Evolutionary conservation across 2,329 filamentous ascomycete genomes (phyloP), one percentile per base, ranked within the genome.

Genomic region (Knufia fluminis): DNA sequence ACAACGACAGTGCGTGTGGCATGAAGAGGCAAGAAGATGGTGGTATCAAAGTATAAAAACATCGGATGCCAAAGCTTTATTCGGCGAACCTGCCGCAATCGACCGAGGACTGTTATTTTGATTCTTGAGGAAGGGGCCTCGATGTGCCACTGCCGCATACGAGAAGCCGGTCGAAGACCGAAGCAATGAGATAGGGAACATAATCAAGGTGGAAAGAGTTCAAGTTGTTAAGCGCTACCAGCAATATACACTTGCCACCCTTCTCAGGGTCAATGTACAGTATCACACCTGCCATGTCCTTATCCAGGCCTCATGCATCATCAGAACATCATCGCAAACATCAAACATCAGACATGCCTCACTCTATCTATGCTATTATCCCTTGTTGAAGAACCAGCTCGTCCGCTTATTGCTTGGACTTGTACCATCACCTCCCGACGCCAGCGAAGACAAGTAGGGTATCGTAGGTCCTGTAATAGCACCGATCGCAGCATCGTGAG

Each of bases 391-490:
- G 60, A 74, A 73, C 71, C 71, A 74, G 61, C 69, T 73, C 50
- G 75, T 87, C 45, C 75, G 79, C 52, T 83, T 89, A 60, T 75
- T 78, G 1, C 73, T 74, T 62, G 73, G 40, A 76, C 75, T 7
- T 70, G 38, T 23, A 83, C 22, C 71, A 83, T 10, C 79, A 80
- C 3, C 75, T 80, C 85, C 81, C 58, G 84, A 86, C 65, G 84
- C 83, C 52, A 85, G 71, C 24, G 62, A 64, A 31, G 67, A 65
- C 17, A 64, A 49, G 19, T 60, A 54, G 1, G 60, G 60, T 14
- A 67, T 61, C 46, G 61, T 54, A 26, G 66, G 64, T 46, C 63
- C 64, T 54, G 65, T 66, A 14, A 48, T 51, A 47, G 62, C 61
- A 16, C 59, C 59, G 35, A 61, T 62, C 28, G 61, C 63, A 24